Base-by-base conservation (phyloP, 1,284 basidiomycete genomes). In the Moesziomyces aphidis region DNA sequence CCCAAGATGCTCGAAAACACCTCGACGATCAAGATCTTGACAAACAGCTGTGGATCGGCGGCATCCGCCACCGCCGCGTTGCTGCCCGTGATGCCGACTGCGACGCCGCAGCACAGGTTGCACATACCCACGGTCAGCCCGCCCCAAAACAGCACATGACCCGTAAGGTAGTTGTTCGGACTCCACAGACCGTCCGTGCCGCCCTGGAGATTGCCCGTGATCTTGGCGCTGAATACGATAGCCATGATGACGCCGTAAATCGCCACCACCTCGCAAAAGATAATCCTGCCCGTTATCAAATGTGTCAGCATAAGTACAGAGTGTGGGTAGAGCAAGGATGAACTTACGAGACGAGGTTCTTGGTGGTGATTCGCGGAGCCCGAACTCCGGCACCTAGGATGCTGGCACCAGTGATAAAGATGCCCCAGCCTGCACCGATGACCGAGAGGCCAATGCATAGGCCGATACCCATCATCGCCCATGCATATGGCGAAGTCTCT, bases 191-290 rank as follows among this genome's bases (percentile, higher is more conserved):
- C 72, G 21, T 80, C 67, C 0, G 66, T 48, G 0, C 74, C 77
- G 0, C 48, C 63, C 36, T 77, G 63, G 4, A 84, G 61, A 43
- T 76, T 82, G 17, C 82, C 82, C 1, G 73, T 73, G 63, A 83
- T 77, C 65, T 84, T 84, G 45, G 83, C 70, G 13, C 75, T 78
- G 50, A 84, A 83, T 24, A 84, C 82, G 55, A 84, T 84, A 17
- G 83, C 81, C 79, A 84, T 84, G 58, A 95, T 94, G 55, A 94
- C 93, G 61, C 92, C 95, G 86, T 96, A 97, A 83, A 97, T 97
- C 68, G 94, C 95, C 23, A 97, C 94, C 77, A 97, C 96, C 88
- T 99, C 96, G 85, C 96, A 98, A 88, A 99, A 98, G 85, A 99
- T 98, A 87, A 99, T 95, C 36, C 23, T 24, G 23, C n/a, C n/a